Evolutionary conservation across 1,284 basidiomycete species (phyloP).

Genomic region (Trametes pubescens): DNA sequence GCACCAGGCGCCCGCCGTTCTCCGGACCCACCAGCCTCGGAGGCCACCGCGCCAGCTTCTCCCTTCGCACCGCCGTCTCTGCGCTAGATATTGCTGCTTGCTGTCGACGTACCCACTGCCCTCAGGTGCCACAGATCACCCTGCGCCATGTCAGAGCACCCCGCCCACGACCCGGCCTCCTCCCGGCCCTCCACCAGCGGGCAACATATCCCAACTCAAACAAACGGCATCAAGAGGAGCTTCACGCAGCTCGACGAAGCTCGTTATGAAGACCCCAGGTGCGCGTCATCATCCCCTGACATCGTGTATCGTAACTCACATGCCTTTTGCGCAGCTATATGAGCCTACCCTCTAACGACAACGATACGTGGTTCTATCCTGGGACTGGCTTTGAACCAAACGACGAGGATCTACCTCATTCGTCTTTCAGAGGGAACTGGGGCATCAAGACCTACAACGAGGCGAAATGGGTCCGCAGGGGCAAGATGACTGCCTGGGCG

Average conservation of each 20-base stretch:
- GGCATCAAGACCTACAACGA: constrained; percentile 74
- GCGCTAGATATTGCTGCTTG: background rate
- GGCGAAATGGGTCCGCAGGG: constrained; percentile 77
- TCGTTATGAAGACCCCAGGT: constrained; percentile 43
- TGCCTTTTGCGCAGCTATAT: constrained; percentile 34
- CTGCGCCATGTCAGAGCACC: constrained; percentile 26
- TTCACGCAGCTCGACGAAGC: constrained; percentile 39
- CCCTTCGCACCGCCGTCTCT: background rate
- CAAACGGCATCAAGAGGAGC: constrained; percentile 38
- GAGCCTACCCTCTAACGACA: constrained; percentile 66
- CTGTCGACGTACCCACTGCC: background rate
- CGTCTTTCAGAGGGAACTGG: constrained; percentile 74
- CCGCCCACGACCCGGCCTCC: constrained; percentile 27
- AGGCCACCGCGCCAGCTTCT: background rate
- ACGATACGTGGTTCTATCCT: constrained; percentile 81
- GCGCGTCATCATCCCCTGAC: background rate
- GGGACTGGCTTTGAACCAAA: constrained; percentile 66
- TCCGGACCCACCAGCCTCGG: background rate
- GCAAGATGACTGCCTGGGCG: constrained; percentile 82
- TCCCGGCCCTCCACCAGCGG: constrained; percentile 45
- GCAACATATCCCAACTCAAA: constrained; percentile 35
- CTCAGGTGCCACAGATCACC: too few species aligned
- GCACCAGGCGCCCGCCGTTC: constrained; percentile 7
- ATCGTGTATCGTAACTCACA: background rate
- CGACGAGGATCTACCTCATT: constrained; percentile 56